Evolutionary conservation across 148 eudicot species (phyloP).

Genomic region (Camellia sinensis): DNA sequence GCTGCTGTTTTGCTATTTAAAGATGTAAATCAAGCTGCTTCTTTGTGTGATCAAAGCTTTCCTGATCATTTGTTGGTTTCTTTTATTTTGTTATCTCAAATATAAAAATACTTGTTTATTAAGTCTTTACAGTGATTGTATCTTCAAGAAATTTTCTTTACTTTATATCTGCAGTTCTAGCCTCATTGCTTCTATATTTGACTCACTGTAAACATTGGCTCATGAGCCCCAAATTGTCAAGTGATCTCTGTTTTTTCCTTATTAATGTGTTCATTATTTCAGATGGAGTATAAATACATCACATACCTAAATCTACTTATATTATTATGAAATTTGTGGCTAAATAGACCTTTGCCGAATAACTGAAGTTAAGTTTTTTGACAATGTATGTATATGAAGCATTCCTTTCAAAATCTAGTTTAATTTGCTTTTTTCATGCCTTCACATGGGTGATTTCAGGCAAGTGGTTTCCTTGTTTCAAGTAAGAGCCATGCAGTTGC

Average conservation of each 20-base stretch:
- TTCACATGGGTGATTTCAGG: slow-evolving; percentile 44
- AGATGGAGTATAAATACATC: background rate
- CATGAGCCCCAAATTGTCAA: background rate
- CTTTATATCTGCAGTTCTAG: slow-evolving; percentile 9
- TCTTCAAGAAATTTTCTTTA: slow-evolving; percentile 1
- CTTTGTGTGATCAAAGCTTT: background rate
- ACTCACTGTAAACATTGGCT: slow-evolving; percentile 1
- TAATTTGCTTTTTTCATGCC: slow-evolving; percentile 14
- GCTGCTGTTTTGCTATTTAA: background rate
- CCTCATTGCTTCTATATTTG: background rate
- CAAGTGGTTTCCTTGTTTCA: slow-evolving; percentile 80
- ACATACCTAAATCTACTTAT: background rate
- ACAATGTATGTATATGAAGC: background rate
- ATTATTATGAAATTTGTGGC: background rate
- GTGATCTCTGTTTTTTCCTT: background rate
- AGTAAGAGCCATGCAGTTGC: slow-evolving; percentile 51
- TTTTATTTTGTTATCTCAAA: background rate
- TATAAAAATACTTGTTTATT: background rate
- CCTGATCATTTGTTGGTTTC: background rate
- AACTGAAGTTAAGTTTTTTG: background rate
- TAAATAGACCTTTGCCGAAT: background rate
- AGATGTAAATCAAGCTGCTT: background rate
- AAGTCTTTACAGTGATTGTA: background rate
- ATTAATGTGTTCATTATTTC: background rate
- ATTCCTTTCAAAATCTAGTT: slow-evolving; percentile 8